Conservation (phyloP, 129 eudicot species). For the Heracleum sosnowskyi region DNA sequence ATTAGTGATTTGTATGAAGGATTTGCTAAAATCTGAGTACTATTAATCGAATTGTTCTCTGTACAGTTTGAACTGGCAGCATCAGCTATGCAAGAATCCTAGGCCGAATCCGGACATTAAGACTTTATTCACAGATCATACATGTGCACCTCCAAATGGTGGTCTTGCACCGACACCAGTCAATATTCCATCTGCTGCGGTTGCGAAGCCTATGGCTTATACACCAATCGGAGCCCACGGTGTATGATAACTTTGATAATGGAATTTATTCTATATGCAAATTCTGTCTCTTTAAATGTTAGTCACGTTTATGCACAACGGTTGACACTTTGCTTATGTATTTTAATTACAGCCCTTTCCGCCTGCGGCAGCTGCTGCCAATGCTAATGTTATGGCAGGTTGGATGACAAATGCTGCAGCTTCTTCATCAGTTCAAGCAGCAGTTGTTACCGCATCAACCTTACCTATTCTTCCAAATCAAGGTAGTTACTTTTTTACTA, state of each 20-base stretch:
- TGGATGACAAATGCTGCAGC: conserved; percentile 83
- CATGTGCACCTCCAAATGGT: conserved; percentile 81
- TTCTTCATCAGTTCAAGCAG: conserved; percentile 87
- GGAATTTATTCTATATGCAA: not conserved
- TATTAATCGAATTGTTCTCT: conserved; percentile 7
- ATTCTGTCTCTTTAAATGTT: conserved; percentile 1
- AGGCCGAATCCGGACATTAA: conserved; percentile 91
- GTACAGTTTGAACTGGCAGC: conserved; percentile 88
- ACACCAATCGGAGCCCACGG: conserved; percentile 74
- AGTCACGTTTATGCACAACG: not conserved
- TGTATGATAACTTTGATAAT: conserved; percentile 32
- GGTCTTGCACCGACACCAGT: conserved; percentile 72
- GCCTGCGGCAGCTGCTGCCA: conserved; percentile 64
- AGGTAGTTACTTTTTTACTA: conserved; percentile 31
- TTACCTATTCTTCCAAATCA: conserved; percentile 77
- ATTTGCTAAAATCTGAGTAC: conserved; percentile 3
- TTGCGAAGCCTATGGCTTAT: conserved; percentile 65
- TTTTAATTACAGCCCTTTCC: conserved; percentile 60
- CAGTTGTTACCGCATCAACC: conserved; percentile 76
- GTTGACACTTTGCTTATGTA: not conserved
- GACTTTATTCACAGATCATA: conserved; percentile 72
- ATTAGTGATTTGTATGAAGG: not conserved
- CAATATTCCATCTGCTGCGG: conserved; percentile 67
- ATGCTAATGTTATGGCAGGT: conserved; percentile 85
- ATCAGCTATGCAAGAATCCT: conserved; percentile 88